phyloP scores from a whole-genome alignment of 345 rosid species.

The Cardamine occulta region DNA sequence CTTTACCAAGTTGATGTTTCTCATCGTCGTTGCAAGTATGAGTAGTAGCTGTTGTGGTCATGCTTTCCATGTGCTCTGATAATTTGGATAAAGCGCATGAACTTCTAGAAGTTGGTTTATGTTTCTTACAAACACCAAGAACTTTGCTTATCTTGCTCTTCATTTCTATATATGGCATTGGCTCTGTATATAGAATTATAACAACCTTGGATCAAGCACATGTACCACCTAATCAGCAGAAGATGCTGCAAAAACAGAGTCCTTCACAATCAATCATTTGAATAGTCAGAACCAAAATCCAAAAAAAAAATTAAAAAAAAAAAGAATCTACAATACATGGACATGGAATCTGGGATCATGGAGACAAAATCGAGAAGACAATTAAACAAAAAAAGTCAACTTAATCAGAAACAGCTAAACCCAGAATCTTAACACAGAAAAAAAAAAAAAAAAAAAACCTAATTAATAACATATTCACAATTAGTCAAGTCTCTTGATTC shows the following conservation, averaged over 20 bases:
- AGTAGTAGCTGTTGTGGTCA: conserved; percentile 9
- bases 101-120: conserved; percentile 28
- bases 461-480: background rate
- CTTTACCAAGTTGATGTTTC: conserved; percentile 30
- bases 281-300: background rate
- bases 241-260: conserved; percentile 37
- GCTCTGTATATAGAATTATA: conserved; percentile 32
- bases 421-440: conserved; percentile 30
- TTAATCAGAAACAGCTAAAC: conserved; percentile 26
- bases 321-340: background rate
- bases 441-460: background rate
- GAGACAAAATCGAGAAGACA: conserved; percentile 22
- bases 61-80: conserved; percentile 33
- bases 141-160: conserved; percentile 45
- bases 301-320: background rate
- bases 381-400: conserved; percentile 34
- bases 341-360: conserved; percentile 13
- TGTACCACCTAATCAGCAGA: conserved; percentile 29
- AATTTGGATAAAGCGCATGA: conserved; percentile 31
- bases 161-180: conserved; percentile 49
- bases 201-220: conserved; percentile 19
- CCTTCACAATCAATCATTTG: conserved; percentile 8
- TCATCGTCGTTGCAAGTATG: conserved; percentile 5
- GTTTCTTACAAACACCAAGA: conserved; percentile 49
- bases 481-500: background rate